Evolutionary conservation across 768 basidiomycete genomes (phyloP), one percentile per base, ranked within the genome.

Genomic region (Amanita inopinata): DNA sequence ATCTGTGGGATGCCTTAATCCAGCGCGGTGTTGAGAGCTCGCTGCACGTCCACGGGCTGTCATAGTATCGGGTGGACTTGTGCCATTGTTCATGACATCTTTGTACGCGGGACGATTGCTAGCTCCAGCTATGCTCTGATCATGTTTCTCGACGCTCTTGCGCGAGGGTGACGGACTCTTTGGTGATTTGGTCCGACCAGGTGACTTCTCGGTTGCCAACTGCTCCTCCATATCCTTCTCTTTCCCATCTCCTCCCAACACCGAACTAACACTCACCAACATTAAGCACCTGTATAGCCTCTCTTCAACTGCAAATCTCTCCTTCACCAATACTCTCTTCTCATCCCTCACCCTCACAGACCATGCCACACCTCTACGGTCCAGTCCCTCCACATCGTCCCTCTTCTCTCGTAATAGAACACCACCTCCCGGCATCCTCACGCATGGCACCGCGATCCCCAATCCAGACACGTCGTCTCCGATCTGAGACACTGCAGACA

Each of bases 1-100:
- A 56, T 94, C 88, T 39, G 71, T 70, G n/a, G 68, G 62, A 33
- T 70, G 67, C 43, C 67, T 70, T 45, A 80, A 69, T 51, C 80
- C 79, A 30, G 77, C 78, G 37, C 76, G 78, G 37, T 36, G 25
- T 34, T 69, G 43, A 2, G 74, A 80, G 11, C 75, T 68, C 3
- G 74, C 67, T 7, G 72, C 57, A 2, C 70, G 59, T 19, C 65
- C 65, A 47, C 41, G 51, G 50, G 15, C 10, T 11, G 24, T 40
- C 33, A 31, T 14, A 30, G 30, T 38, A 14, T n/a, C 24, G 2
- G 35, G 27, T 19, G 33, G 18, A 17, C 27, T 37, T 10, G 33
- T 14, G 3, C 7, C 20, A 15, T 23, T 19, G 8, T 23, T 17
- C n/a, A 8, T 14, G 9, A 12, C 22, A n/a, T 35, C 41, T 22